These are phyloP conservation scores for Leptographium radiaticola DNA, from an alignment of 2,329 filamentous ascomycete species.

Conservation along the genomic window DNA sequence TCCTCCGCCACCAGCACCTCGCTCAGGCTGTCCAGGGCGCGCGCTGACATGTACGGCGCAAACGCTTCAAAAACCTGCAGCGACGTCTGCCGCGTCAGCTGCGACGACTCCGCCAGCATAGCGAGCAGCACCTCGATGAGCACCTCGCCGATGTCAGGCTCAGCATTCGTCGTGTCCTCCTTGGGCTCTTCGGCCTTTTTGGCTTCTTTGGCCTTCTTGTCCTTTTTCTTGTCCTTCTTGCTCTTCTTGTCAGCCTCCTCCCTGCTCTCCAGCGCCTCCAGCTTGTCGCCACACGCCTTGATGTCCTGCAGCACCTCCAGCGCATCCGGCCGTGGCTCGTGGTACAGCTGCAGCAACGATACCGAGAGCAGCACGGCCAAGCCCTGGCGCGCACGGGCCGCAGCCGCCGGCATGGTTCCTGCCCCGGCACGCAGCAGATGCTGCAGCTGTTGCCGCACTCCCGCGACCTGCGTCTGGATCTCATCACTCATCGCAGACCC, in stretches of 20 bases:
- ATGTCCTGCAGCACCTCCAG: constrained; percentile 72
- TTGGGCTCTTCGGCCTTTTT: constrained; percentile 30
- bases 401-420: constrained; percentile 20
- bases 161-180: constrained; percentile 17
- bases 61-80: constrained; percentile 82
- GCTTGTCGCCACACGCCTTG: constrained; percentile 58
- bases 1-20: constrained; percentile 69
- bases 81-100: constrained; percentile 72
- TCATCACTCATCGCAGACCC: constrained; percentile 41
- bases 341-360: constrained; percentile 78
- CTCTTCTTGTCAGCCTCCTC: constrained; percentile 8
- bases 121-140: constrained; percentile 83
- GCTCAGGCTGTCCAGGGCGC: constrained; percentile 52
- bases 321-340: constrained; percentile 67
- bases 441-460: constrained; percentile 35
- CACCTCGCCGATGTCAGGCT: constrained; percentile 47
- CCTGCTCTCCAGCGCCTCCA: constrained; percentile 33
- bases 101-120: constrained; percentile 74
- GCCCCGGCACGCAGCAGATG: constrained; percentile 34
- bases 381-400: constrained; percentile 39
- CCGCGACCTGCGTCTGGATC: constrained; percentile 37
- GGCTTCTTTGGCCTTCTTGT: not conserved
- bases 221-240: not conserved
- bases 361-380: constrained; percentile 74
- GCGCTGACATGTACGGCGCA: constrained; percentile 57